Conservation (phyloP, 495 filamentous ascomycete species). For the Neurospora africana region DNA sequence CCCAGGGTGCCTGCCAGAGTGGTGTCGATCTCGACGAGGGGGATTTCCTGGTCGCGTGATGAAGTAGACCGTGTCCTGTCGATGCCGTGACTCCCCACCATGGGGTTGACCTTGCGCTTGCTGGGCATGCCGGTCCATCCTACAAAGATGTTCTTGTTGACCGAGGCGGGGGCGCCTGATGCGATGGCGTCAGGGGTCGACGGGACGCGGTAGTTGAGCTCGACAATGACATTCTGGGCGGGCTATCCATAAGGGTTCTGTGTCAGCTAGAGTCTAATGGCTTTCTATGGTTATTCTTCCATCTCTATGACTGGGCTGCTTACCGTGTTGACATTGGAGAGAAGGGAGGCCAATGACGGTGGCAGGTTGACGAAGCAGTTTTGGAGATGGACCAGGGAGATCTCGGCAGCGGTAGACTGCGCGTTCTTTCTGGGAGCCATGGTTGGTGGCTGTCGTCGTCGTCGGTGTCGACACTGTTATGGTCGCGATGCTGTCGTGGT, state of each 20-base stretch:
- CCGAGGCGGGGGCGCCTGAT: conserved; percentile 19
- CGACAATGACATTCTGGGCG: conserved; percentile 91
- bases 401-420: conserved; percentile 58
- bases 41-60: conserved; percentile 58
- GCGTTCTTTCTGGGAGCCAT: conserved; percentile 59
- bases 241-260: conserved; percentile 35
- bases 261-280: background rate
- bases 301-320: conserved; percentile 17
- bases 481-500: background rate
- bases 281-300: no score
- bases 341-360: conserved; percentile 64
- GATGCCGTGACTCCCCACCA: conserved; percentile 63
- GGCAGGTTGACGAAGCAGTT: conserved; percentile 93
- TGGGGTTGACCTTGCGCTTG: conserved; percentile 63
- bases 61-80: conserved; percentile 44
- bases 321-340: conserved; percentile 83
- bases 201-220: conserved; percentile 56
- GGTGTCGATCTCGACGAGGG: conserved; percentile 77
- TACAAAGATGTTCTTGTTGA: conserved; percentile 63
- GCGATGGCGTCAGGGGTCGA: conserved; percentile 27
- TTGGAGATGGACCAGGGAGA: conserved; percentile 73
- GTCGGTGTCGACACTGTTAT: background rate
- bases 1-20: conserved; percentile 79
- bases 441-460: background rate
- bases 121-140: conserved; percentile 98